These are phyloP conservation scores for Podila clonocystis DNA, from an alignment of 192 early-diverging fungal genomes.

Conservation along the genomic window DNA sequence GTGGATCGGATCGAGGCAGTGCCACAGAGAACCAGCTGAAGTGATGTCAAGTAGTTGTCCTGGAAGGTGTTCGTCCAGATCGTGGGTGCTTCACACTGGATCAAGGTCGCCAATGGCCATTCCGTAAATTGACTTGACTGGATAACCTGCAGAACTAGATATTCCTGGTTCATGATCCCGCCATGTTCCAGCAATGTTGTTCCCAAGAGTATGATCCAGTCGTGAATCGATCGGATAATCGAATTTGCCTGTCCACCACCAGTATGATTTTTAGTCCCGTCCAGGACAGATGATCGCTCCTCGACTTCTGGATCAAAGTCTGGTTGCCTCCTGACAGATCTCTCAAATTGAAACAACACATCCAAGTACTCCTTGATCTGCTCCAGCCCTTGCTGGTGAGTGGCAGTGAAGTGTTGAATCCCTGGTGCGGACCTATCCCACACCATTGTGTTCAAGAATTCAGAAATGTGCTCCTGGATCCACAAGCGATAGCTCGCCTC, in stretches of 20 bases:
- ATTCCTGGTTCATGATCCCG: constrained; percentile 12
- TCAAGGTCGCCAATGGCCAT: constrained; percentile 22
- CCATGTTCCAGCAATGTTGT: constrained; percentile 24
- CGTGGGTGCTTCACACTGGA: constrained; percentile 31
- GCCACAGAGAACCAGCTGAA: constrained; percentile 38
- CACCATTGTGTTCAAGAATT: constrained; percentile 5
- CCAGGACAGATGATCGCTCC: constrained; percentile 3
- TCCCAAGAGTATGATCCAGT: constrained; percentile 36
- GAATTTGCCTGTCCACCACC: neutral
- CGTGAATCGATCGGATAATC: constrained; percentile 26
- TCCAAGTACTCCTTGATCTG: constrained; percentile 27
- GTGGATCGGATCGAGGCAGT: neutral
- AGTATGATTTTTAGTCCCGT: neutral
- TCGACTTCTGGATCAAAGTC: constrained; percentile 26
- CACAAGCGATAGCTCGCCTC: constrained; percentile 33
- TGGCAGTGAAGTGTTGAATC: neutral
- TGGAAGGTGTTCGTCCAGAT: constrained; percentile 25
- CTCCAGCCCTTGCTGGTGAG: neutral
- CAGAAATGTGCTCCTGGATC: constrained; percentile 36
- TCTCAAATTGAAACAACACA: constrained; percentile 47
- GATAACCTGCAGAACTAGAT: constrained; percentile 32
- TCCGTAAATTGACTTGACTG: constrained; percentile 10
- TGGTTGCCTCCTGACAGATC: constrained; percentile 34
- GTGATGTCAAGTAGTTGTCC: constrained; percentile 19
- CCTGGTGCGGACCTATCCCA: constrained; percentile 1